Conservation (phyloP, 1,284 basidiomycete species). For the Lignosus rhinocerotis region DNA sequence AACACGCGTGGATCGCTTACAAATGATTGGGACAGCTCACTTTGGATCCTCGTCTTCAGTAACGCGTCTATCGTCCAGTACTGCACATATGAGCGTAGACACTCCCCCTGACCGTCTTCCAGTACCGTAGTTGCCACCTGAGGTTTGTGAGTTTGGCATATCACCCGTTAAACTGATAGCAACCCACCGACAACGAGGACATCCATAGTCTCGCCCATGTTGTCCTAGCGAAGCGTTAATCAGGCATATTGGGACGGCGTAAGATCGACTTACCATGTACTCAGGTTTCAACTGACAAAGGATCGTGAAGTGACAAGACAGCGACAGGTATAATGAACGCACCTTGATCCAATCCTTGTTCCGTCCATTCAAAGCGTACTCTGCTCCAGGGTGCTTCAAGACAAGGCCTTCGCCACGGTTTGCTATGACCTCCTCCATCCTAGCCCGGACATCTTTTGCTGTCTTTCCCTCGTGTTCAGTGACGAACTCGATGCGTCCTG, state of each 20-base stretch:
- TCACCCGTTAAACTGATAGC: neutral
- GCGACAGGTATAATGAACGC: constrained; percentile 5
- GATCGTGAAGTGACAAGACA: neutral
- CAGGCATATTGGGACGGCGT: neutral
- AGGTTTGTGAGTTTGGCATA: neutral
- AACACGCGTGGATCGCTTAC: neutral
- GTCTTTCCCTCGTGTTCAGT: constrained; percentile 72
- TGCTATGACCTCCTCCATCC: constrained; percentile 82
- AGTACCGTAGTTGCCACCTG: constrained; percentile 75
- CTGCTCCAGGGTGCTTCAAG: constrained; percentile 79
- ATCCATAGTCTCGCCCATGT: constrained; percentile 88
- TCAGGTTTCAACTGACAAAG: constrained; percentile 79
- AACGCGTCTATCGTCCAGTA: constrained; percentile 64
- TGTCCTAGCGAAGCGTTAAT: constrained; percentile 54
- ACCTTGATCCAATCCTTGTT: constrained; percentile 92
- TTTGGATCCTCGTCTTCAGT: constrained; percentile 61
- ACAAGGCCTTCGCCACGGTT: constrained; percentile 88
- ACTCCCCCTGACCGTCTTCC: constrained; percentile 78
- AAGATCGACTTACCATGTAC: constrained; percentile 68
- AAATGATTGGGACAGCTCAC: constrained; percentile 37
- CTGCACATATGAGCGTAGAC: constrained; percentile 76
- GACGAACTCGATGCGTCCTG: constrained; percentile 80
- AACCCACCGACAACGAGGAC: constrained; percentile 79
- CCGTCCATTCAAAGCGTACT: constrained; percentile 83
- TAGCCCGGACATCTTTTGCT: constrained; percentile 75